Conservation (phyloP, 2,329 filamentous ascomycete genomes). For the Fusarium stilboides region DNA sequence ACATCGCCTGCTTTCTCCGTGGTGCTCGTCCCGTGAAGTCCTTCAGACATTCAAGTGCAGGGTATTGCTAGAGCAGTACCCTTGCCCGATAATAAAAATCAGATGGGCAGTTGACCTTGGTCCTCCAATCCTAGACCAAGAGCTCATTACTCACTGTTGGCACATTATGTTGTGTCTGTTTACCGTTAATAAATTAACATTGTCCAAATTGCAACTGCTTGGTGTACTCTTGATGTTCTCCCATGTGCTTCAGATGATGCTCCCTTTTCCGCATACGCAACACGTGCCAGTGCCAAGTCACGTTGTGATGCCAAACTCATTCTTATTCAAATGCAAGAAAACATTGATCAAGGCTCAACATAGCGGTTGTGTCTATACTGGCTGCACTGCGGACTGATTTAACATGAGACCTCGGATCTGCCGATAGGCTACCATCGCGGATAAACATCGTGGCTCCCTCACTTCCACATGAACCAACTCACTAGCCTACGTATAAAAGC, state of each 20-base stretch:
- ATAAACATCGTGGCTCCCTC: background rate
- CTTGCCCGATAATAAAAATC: background rate
- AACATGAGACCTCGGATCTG: no score
- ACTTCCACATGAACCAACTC: background rate
- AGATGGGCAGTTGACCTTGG: background rate
- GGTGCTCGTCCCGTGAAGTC: conserved; percentile 50
- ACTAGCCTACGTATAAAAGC: background rate
- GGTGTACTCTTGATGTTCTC: background rate
- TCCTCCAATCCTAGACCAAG: background rate
- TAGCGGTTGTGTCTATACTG: background rate
- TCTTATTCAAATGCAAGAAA: background rate
- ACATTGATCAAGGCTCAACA: background rate
- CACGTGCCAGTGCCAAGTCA: background rate
- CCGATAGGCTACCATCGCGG: background rate
- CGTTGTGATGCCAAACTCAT: background rate
- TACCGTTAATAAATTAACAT: background rate
- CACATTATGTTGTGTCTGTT: background rate
- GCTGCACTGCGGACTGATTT: background rate
- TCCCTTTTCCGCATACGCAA: background rate
- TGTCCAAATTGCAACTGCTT: background rate
- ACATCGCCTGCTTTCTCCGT: conserved; percentile 42
- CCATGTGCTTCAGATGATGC: background rate
- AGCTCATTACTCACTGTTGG: background rate
- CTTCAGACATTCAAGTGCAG: conserved; percentile 44
- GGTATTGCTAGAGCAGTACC: background rate